Base-by-base conservation (phyloP, 768 basidiomycete species). In the Hygrophorus pudorinus region DNA sequence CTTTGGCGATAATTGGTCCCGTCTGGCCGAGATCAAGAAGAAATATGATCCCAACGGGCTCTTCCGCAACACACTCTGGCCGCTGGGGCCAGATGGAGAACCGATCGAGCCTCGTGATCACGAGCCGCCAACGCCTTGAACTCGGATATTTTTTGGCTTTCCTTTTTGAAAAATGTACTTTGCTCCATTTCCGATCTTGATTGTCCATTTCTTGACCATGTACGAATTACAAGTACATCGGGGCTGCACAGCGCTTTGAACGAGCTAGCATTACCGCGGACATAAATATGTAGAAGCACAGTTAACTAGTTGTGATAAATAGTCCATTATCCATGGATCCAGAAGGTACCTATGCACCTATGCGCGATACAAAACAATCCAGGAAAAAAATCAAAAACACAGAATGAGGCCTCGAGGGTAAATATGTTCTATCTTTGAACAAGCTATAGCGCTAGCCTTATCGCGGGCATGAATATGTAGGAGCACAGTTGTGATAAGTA, bases 51-150 rank as follows among this genome's bases (percentile, higher is more conserved):
- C 90, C 0, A 60, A 64, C 33, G 79, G 81, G 47, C 49, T 93
- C 34, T 89, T 92, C 67, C 71, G 63, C 47, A 82, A 89, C 55
- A 73, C 77, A 10, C 77, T 90, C 55, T 93, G 90, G 86, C 89
- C 89, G 14, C 57, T 86, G 46, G 67, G 81, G 54, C 68, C 69
- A 20, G 58, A 69, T 14, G 79, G 79, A 2, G 62, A 75, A 0
- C 60, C 60, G 2, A 66, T 86, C n/a, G 68, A 76, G 28, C 68
- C 78, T 8, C 58, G 72, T 35, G 66, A 64, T 5, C 82, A 85
- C 48, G 85, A 87, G 52, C 82, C 83, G 0, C 66, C 67, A 9
- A 73, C 72, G 3, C 75, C 74, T 2, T 28, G 11, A 45, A 34
- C 7, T 24, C 7, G 7, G 7, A 24, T n/a, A 7, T 24, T 24